Evolutionary conservation across 1,284 basidiomycete species (phyloP), one percentile per base, ranked within the genome.

Genomic region (Ustilago nuda): DNA sequence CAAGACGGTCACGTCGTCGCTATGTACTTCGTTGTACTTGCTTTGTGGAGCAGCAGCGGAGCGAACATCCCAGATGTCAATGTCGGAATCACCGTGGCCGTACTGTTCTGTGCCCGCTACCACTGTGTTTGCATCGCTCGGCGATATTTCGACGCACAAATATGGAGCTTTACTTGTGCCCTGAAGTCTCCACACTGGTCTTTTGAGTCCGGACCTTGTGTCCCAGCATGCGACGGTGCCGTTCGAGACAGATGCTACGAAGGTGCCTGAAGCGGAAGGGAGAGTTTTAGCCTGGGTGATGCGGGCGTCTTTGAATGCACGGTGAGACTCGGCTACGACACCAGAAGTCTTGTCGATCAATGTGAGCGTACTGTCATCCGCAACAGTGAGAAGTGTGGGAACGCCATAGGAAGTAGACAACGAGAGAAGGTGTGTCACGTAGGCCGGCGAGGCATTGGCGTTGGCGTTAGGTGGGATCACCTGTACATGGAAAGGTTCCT

Each of bases 1-100:
- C 0, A 85, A 72, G 1, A 72, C 62, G 17, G 83, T 85, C 5
- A 85, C 57, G 27, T 85, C 84, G 66, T 85, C 84, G 30, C 78
- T 81, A 51, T 85, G 84, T 37, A 82, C 79, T 53, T 85, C 82
- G 58, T 72, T 73, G 66, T 84, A 85, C 32, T 77, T 79, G 65
- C 74, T 70, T 9, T 74, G 56, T 3, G 82, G 79, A 2, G 61
- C 69, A 3, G 37, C 32, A 11, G 63, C 35, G 5, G 64, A 56
- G 13, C 84, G 76, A 13, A 82, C 39, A 48, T 85, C 81, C 78
- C 80, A 85, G 15, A 84, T 61, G 37, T 85, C 83, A 37, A 85
- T 72, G n/a, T 66, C 52, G 23, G 80, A 78, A 45, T 85, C 83
- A 4, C 64, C 70, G 23, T 76, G 73, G 7, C 78, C 80, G 32